phyloP scores from a whole-genome alignment of 2,329 filamentous ascomycete species.

The Geosmithia morbida region DNA sequence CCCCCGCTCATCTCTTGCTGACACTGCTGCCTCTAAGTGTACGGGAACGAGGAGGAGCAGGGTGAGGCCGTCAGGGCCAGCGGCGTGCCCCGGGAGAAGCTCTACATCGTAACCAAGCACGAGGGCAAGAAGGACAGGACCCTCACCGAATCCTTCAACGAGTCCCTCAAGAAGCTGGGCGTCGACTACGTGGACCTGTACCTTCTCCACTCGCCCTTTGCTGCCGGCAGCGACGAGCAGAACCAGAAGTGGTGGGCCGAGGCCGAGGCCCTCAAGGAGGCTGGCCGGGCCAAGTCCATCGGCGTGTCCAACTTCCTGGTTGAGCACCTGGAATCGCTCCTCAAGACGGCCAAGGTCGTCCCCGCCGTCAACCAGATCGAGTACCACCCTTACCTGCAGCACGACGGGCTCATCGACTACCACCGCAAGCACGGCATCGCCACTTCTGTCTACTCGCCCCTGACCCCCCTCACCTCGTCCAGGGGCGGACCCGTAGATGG shows the following conservation, averaged over 20 bases:
- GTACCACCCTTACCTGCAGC: constrained; percentile 62
- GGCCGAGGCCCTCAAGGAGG: constrained; percentile 50
- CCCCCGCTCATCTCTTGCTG: background rate
- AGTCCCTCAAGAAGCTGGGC: constrained; percentile 49
- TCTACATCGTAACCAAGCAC: constrained; percentile 54
- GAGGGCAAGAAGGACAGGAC: constrained; percentile 22
- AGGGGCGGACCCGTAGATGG: constrained; percentile 37
- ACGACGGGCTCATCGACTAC: constrained; percentile 39
- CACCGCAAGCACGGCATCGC: constrained; percentile 43
- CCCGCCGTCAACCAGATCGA: constrained; percentile 74
- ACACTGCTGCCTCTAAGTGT: constrained; percentile 24
- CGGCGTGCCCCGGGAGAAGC: constrained; percentile 48
- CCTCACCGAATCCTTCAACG: constrained; percentile 35
- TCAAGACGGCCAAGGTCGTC: constrained; percentile 42
- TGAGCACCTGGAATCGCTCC: constrained; percentile 37
- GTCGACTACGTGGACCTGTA: constrained; percentile 62
- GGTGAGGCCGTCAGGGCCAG: constrained; percentile 56
- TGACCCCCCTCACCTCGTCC: constrained; percentile 33
- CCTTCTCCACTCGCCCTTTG: constrained; percentile 45
- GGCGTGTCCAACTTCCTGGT: constrained; percentile 64
- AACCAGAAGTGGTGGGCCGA: constrained; percentile 41
- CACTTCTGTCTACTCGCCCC: constrained; percentile 37
- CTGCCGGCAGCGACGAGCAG: constrained; percentile 33
- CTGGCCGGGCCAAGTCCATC: constrained; percentile 53
- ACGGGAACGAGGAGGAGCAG: constrained; percentile 54